Percentiles rank a stretch among this genome's conserved stretches.
These are phyloP conservation scores for Phytophthora crassamura DNA, from an alignment of 352 stramenopile species.

Conservation along the genomic window DNA sequence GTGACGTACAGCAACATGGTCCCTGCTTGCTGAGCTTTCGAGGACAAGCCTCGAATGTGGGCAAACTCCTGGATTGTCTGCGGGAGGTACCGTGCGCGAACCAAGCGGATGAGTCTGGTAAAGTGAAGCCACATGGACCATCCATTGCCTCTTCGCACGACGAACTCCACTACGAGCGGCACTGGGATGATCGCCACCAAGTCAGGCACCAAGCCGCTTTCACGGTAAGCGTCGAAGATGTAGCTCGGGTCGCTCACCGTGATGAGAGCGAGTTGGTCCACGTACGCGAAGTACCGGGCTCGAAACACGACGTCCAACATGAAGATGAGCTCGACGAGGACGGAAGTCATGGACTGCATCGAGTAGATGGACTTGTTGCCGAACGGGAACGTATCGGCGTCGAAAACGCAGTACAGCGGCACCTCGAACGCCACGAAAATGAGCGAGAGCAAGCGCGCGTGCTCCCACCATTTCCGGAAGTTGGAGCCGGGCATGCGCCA, in stretches of 20 bases:
- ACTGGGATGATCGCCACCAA: slow-evolving; percentile 66
- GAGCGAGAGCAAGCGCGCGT: slow-evolving; percentile 51
- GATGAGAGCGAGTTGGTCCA: slow-evolving; percentile 70
- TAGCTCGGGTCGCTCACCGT: slow-evolving; percentile 66
- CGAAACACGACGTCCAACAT: slow-evolving; percentile 59
- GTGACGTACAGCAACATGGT: slow-evolving; percentile 75
- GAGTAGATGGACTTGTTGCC: slow-evolving; percentile 41
- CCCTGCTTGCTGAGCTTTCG: slow-evolving; percentile 58
- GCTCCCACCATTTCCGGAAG: slow-evolving; percentile 71
- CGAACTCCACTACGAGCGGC: slow-evolving; percentile 59
- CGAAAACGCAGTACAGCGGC: slow-evolving; percentile 73
- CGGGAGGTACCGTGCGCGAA: slow-evolving; percentile 60
- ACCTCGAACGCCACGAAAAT: slow-evolving; percentile 73
- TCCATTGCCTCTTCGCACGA: slow-evolving; percentile 21
- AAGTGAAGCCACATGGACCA: slow-evolving; percentile 49
- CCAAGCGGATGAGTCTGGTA: slow-evolving; percentile 55
- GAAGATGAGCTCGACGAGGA: slow-evolving; percentile 69
- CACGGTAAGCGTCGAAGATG: slow-evolving; percentile 73
- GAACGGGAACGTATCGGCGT: slow-evolving; percentile 65
- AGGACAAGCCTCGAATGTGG: slow-evolving; percentile 62
- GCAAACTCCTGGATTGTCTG: slow-evolving; percentile 62
- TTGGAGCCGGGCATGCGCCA: slow-evolving; percentile 60
- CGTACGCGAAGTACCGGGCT: slow-evolving; percentile 66
- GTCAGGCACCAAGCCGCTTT: slow-evolving; percentile 59
- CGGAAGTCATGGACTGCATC: slow-evolving; percentile 54